phyloP scores from a whole-genome alignment of 2,329 filamentous ascomycete species.

The Beauveria brongniartii region DNA sequence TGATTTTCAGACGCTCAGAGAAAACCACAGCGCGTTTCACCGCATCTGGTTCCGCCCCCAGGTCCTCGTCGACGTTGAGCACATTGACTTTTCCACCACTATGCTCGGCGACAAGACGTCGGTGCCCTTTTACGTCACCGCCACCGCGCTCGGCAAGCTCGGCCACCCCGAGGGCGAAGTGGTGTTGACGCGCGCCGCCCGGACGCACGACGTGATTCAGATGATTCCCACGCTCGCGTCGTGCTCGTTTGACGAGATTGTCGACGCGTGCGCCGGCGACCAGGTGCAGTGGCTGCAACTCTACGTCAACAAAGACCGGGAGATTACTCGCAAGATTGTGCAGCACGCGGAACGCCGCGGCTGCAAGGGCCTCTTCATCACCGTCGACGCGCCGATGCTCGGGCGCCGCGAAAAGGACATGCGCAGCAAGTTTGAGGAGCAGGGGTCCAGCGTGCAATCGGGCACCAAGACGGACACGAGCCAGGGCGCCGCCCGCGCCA shows the following conservation, averaged over 20 bases:
- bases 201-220: conserved; percentile 83
- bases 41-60: conserved; percentile 94
- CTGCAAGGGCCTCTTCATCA: conserved; percentile 96
- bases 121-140: conserved; percentile 93
- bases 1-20: conserved; percentile 65
- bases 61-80: conserved; percentile 80
- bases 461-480: conserved; percentile 71
- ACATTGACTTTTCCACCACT: conserved; percentile 78
- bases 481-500: conserved; percentile 89
- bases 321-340: conserved; percentile 83
- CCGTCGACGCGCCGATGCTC: conserved; percentile 92
- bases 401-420: conserved; percentile 96
- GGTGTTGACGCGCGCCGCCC: conserved; percentile 73
- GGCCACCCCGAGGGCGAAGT: conserved; percentile 93
- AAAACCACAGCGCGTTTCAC: conserved; percentile 94
- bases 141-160: conserved; percentile 90
- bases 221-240: conserved; percentile 98
- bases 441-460: conserved; percentile 73
- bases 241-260: conserved; percentile 94
- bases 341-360: conserved; percentile 85
- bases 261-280: conserved; percentile 69
- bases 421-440: conserved; percentile 83
- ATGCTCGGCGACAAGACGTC: conserved; percentile 84
- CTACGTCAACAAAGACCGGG: conserved; percentile 93
- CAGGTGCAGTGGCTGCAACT: conserved; percentile 96